Conservation (phyloP, 2,329 filamentous ascomycete genomes). For the Monilinia laxa region DNA sequence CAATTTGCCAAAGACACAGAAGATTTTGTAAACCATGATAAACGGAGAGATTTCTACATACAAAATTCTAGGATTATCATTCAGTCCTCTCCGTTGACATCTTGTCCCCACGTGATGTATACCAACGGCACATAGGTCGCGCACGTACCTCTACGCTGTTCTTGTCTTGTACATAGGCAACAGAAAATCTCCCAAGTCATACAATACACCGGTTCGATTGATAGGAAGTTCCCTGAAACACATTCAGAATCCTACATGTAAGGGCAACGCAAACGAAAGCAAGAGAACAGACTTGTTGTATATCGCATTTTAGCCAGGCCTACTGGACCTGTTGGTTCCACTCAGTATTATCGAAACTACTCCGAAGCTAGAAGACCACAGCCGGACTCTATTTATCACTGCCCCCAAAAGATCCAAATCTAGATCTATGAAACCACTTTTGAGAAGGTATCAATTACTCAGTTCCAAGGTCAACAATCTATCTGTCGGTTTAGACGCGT, state of each 20-base stretch:
- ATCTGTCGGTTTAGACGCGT: not conserved
- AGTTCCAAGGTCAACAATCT: not conserved
- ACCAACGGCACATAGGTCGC: not conserved
- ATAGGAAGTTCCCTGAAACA: too few relatives aligned
- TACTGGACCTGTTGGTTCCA: not conserved
- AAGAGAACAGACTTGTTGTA: slow-evolving; percentile 1
- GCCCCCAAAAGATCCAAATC: not conserved
- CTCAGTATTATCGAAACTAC: not conserved
- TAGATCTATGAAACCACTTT: not conserved
- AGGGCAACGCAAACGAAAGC: not conserved
- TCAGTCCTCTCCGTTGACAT: not conserved
- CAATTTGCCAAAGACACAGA: not conserved
- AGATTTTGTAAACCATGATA: not conserved
- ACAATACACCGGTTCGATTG: not conserved
- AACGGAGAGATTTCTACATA: not conserved
- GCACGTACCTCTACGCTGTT: not conserved
- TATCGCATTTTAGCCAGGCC: slow-evolving; percentile 6
- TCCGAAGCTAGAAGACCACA: not conserved
- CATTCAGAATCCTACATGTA: not conserved
- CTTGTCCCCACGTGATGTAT: not conserved
- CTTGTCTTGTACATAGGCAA: not conserved
- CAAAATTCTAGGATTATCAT: not conserved
- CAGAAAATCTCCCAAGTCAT: not conserved
- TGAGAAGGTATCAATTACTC: not conserved
- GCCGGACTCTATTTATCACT: not conserved